Conservation (phyloP, 1,139 yeast species). For the Suhomyces guaymorum region DNA sequence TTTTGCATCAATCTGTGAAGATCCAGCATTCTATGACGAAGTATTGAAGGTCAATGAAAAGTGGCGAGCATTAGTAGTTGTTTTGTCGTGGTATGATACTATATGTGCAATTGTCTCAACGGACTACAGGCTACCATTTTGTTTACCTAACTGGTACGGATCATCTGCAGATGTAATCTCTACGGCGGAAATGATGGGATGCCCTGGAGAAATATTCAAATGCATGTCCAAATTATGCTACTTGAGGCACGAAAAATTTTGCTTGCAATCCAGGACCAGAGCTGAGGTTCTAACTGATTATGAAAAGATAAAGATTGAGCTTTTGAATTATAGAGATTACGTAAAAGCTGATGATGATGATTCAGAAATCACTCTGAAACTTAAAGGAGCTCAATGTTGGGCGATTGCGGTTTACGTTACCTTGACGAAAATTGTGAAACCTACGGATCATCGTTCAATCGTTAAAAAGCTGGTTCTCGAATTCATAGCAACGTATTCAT, state of each 20-base stretch:
- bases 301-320: slow-evolving; percentile 28
- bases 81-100: slow-evolving; percentile 58
- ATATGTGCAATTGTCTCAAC: slow-evolving; percentile 55
- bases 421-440: slow-evolving; percentile 35
- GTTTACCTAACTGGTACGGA: slow-evolving; percentile 55
- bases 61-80: slow-evolving; percentile 49
- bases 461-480: slow-evolving; percentile 39
- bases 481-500: slow-evolving; percentile 45
- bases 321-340: slow-evolving; percentile 48
- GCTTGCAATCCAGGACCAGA: slow-evolving; percentile 11
- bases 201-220: slow-evolving; percentile 55
- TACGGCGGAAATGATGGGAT: slow-evolving; percentile 55
- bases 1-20: slow-evolving; percentile 51
- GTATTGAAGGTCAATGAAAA: slow-evolving; percentile 41
- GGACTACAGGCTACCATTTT: slow-evolving; percentile 53
- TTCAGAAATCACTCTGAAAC: slow-evolving; percentile 33
- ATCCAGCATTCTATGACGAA: slow-evolving; percentile 21
- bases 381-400: slow-evolving; percentile 59
- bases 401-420: slow-evolving; percentile 45
- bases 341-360: slow-evolving; percentile 28
- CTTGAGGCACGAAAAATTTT: slow-evolving; percentile 35
- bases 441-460: slow-evolving; percentile 20
- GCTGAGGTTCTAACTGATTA: slow-evolving; percentile 22
- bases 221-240: slow-evolving; percentile 45
- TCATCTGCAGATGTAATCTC: slow-evolving; percentile 39